These are phyloP conservation scores for Corymbia calophylla DNA, from an alignment of 441 rosid genomes.

Conservation along the genomic window DNA sequence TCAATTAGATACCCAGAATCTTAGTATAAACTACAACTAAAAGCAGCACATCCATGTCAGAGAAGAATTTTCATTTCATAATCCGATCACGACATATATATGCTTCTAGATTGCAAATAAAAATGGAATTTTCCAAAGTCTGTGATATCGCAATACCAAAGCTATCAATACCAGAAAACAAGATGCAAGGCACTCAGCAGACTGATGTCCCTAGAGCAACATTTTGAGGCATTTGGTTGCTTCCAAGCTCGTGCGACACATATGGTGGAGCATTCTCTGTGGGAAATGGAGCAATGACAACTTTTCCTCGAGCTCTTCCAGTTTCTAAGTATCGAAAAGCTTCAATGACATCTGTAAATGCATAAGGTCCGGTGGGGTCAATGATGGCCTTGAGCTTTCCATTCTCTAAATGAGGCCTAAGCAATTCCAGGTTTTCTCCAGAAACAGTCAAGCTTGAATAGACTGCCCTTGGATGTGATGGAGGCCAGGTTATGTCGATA, in stretches of 20 bases:
- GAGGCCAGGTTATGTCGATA: constrained; percentile 43
- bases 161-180: neutral
- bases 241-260: neutral
- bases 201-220: neutral
- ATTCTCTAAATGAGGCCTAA: constrained; percentile 20
- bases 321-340: constrained; percentile 36
- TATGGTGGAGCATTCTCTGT: neutral
- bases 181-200: neutral
- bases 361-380: constrained; percentile 33
- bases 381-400: constrained; percentile 35
- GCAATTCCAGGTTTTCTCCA: constrained; percentile 25
- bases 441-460: constrained; percentile 35
- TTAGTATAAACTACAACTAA: neutral
- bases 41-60: neutral
- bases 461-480: constrained; percentile 29
- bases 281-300: constrained; percentile 26
- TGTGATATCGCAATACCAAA: neutral
- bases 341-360: constrained; percentile 26
- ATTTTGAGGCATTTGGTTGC: neutral
- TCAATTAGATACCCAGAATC: neutral
- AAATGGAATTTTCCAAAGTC: neutral
- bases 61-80: neutral
- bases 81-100: neutral
- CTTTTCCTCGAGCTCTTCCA: constrained; percentile 37
- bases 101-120: neutral